Evolutionary conservation across 208 protist species (phyloP), one percentile per base, ranked within the genome.

Genomic region (Leishmania mexicana): DNA sequence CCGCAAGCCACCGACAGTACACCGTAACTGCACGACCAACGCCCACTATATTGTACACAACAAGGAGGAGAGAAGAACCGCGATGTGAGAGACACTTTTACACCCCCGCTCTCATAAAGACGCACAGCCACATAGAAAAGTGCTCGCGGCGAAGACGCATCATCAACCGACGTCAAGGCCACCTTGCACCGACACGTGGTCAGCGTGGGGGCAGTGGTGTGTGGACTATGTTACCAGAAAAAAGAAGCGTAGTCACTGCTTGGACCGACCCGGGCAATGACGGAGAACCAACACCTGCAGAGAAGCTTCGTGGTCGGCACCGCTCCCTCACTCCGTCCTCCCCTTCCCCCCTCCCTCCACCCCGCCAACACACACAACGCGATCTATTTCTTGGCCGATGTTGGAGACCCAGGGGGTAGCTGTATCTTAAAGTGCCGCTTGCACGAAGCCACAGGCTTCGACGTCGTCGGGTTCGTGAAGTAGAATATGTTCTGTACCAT

Each of bases 401-500:
- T 73, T 3, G 75, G 65, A 53, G 80, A 88, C 17, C 77, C 58
- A 70, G 62, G 83, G 10, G 78, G 49, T 49, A 83, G 60, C 65
- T 81, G 68, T 68, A 83, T 85, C 24, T 78, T 81, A 38, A 86
- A 90, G 57, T 82, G 65, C 24, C 83, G 86, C 31, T 78, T 74
- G 68, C 85, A 92, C 35, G 70, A 87, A 17, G 87, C 87, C 11
- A 80, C 74, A 2, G 87, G 79, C 51, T 76, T 84, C 49, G 75
- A 19, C 17, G 81, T 82, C 7, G 58, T 81, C 11, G 49, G 13
- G 8, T 74, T 77, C 3, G 77, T 77, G 74, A 74, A 92, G 75
- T 80, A 92, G 64, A 79, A 83, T 1, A 85, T 81, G 58, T 87
- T 81, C 75, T 92, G 87, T 51, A 89, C 53, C 75, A 94, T 83